Percentiles rank a stretch among this genome's conserved stretches.
Evolutionary conservation across 768 basidiomycete species (phyloP).

Genomic region (Suillus ampliporus): DNA sequence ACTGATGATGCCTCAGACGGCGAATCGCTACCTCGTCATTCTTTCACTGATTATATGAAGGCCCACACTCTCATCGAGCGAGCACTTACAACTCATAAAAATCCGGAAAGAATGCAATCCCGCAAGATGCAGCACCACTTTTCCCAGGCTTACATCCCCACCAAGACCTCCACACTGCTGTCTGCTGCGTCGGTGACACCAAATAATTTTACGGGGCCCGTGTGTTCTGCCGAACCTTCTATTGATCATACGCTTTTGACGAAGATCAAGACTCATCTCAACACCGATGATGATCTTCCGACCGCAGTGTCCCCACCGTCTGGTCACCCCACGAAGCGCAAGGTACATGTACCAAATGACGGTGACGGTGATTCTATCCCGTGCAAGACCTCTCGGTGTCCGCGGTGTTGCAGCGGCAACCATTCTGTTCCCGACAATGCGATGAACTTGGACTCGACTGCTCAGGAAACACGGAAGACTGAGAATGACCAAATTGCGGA

Average conservation of each 20-base stretch:
- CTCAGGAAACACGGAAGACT: too few species aligned
- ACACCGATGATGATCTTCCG: not conserved
- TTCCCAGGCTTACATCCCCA: not conserved
- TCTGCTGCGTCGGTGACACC: not conserved
- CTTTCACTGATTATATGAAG: not conserved
- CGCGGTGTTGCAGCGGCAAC: not conserved
- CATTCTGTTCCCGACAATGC: not conserved
- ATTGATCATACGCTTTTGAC: not conserved
- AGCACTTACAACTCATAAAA: not conserved
- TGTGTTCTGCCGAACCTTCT: not conserved
- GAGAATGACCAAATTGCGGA: not conserved
- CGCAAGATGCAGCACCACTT: not conserved
- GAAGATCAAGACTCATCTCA: not conserved
- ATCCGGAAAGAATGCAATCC: not conserved
- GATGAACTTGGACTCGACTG: not conserved
- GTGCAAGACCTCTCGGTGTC: not conserved
- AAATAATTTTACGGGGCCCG: not conserved
- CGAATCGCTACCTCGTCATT: not conserved
- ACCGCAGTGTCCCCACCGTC: not conserved
- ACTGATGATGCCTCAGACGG: not conserved
- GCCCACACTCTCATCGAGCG: not conserved
- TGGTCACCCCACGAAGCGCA: not conserved
- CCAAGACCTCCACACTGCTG: too few species aligned
- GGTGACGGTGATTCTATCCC: not conserved
- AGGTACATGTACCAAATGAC: not conserved